These are phyloP conservation scores for Plenodomus tracheiphilus DNA, from an alignment of 2,329 filamentous ascomycete genomes.

Conservation along the genomic window DNA sequence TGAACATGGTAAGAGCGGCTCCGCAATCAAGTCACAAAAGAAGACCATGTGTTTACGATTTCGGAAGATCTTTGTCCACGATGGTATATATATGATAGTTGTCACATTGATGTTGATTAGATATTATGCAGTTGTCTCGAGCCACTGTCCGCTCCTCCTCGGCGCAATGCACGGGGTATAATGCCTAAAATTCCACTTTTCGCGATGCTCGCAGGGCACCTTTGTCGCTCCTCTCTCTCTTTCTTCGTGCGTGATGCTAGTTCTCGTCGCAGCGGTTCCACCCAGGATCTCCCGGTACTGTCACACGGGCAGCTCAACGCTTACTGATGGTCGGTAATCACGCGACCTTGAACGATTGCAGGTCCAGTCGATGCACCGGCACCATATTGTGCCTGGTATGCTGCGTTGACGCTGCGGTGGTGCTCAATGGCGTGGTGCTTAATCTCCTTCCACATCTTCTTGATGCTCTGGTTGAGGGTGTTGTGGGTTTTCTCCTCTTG, in stretches of 20 bases:
- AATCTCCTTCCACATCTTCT: slow-evolving; percentile 34
- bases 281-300: too few species aligned
- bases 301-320: too few species aligned
- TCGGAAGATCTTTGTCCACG: too few species aligned
- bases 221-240: background rate
- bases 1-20: too few species aligned
- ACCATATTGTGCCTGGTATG: slow-evolving; percentile 31
- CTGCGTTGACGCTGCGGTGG: slow-evolving; percentile 34
- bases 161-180: slow-evolving; percentile 5
- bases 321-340: too few species aligned
- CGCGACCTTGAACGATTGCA: background rate
- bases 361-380: slow-evolving; percentile 3
- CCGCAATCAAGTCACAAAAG: too few species aligned
- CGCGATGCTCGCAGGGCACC: background rate
- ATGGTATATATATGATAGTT: too few species aligned
- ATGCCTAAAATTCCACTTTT: slow-evolving; percentile 8
- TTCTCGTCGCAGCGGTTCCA: background rate
- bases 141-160: too few species aligned
- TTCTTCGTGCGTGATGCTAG: background rate
- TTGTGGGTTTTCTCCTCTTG: slow-evolving; percentile 21
- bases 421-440: slow-evolving; percentile 34
- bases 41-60: too few species aligned
- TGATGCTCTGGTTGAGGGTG: slow-evolving; percentile 25
- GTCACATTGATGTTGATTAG: too few species aligned
- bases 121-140: too few species aligned